Evolutionary conservation across 2,329 filamentous ascomycete species (phyloP), one percentile per base, ranked within the genome.

Genomic region (Sclerotinia glacialis): DNA sequence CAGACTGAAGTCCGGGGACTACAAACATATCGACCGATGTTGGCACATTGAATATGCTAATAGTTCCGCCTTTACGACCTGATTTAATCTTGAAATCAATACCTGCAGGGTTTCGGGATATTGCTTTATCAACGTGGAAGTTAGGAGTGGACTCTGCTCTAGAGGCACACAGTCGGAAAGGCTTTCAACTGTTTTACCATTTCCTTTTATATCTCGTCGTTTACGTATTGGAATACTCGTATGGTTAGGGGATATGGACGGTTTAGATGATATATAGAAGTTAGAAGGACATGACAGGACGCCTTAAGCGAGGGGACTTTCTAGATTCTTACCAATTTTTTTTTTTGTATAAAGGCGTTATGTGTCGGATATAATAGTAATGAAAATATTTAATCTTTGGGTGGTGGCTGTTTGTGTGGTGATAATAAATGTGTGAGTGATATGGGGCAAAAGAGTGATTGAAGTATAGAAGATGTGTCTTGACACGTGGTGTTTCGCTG

Each of bases 161-260:
- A 8, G 1, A 18, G 31, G 3, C 23, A n/a, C n/a, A 16, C n/a
- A 18, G 26, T 18, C 8, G 23, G 26, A 56, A 40, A 34, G n/a
- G 34, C 1, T 21, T 37, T 53, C 50, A 53, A 14, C 52, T 0
- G 9, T 54, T 28, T 14, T 54, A 54, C 52, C 28, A 54, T n/a
- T 54, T 49, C 6, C 2, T 37, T 54, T 34, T n/a, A 5, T 37
- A 34, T 34, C 21, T 34, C 2, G 31, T 54, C 6, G 18, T 6
- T n/a, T 14, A 54, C 21, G 2, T 34, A 5, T n/a, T 34, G 9
- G 4, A 11, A 21, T 0, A 11, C 8, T 52, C 2, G 49, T 1
- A 1, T 16, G 3, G 1, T 1, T 21, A 21, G 5, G 16, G 21
- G 0, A 21, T 2, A 9, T 0, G 49, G 16, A 28, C 11, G 0